Percentiles rank a stretch among this genome's conserved stretches.
phyloP scores from a whole-genome alignment of 2,329 filamentous ascomycete genomes.

The Volutella citrinella region DNA sequence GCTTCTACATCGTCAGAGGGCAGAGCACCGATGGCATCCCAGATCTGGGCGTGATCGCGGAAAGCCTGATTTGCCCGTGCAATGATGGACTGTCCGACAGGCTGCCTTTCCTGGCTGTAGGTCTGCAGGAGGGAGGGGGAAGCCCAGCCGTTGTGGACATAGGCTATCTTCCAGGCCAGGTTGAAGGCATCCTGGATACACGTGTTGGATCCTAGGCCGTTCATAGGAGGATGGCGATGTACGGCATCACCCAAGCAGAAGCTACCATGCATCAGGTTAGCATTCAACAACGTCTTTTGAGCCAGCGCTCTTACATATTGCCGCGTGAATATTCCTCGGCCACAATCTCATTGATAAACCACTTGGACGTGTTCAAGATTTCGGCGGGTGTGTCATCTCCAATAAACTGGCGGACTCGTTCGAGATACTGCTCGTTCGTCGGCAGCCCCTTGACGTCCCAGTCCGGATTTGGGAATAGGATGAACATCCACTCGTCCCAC shows the following conservation, averaged over 20 bases:
- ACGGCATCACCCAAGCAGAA: constrained; percentile 57
- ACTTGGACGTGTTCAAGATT: constrained; percentile 55
- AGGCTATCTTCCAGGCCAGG: constrained; percentile 53
- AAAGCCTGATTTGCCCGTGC: constrained; percentile 56
- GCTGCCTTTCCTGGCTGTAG: constrained; percentile 46
- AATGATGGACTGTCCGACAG: constrained; percentile 46
- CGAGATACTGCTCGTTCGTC: constrained; percentile 43
- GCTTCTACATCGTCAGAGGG: too few relatives aligned
- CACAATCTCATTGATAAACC: constrained; percentile 60
- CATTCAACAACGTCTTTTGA: background rate
- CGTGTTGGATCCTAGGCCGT: constrained; percentile 57
- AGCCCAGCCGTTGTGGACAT: constrained; percentile 36
- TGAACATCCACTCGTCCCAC: constrained; percentile 62
- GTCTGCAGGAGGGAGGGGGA: constrained; percentile 37
- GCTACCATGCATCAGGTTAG: constrained; percentile 20
- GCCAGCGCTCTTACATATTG: constrained; percentile 38
- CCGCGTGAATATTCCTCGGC: constrained; percentile 53
- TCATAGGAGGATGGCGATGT: constrained; percentile 56
- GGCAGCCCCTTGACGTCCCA: constrained; percentile 36
- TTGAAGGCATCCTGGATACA: constrained; percentile 57
- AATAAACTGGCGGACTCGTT: constrained; percentile 47
- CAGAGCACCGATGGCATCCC: too few relatives aligned
- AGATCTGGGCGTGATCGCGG: constrained; percentile 46
- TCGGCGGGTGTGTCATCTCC: constrained; percentile 48
- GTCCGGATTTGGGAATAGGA: constrained; percentile 44